A percentile compares a stretch with the other conserved stretches of the same genome.
These are phyloP conservation scores for Coniochaeta sp. DNA, from an alignment of 2,329 filamentous ascomycete genomes.

Conservation along the genomic window DNA sequence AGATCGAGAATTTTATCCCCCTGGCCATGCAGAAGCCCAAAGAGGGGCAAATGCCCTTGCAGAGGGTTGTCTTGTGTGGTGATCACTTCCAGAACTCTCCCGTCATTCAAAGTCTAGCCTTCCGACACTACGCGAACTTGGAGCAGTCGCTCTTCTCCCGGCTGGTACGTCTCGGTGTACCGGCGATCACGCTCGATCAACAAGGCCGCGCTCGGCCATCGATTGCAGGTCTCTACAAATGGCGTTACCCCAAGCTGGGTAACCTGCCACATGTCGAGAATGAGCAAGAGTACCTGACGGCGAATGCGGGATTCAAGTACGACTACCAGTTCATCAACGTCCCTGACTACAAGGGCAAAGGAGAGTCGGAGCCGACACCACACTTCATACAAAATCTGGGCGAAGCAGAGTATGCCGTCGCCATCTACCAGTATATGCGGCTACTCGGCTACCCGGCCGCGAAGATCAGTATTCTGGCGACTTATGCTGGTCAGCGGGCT, in stretches of 20 bases:
- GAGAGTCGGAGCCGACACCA: constrained; percentile 82
- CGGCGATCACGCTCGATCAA: constrained; percentile 80
- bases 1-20: constrained; percentile 95
- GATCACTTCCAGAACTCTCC: constrained; percentile 97
- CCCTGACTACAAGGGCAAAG: constrained; percentile 81
- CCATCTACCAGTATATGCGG: constrained; percentile 95
- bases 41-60: constrained; percentile 65
- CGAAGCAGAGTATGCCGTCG: constrained; percentile 94
- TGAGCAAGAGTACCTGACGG: constrained; percentile 63
- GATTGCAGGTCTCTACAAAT: constrained; percentile 84
- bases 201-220: constrained; percentile 86
- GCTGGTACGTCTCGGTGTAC: constrained; percentile 86
- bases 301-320: constrained; percentile 87
- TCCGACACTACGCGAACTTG: constrained; percentile 90
- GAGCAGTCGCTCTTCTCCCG: constrained; percentile 94
- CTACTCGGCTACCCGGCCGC: constrained; percentile 81
- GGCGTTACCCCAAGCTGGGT: constrained; percentile 78
- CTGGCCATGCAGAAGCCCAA: constrained; percentile 81
- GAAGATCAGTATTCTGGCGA: constrained; percentile 82
- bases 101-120: constrained; percentile 88
- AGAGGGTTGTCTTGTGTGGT: constrained; percentile 85
- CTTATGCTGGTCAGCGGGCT: constrained; percentile 87
- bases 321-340: constrained; percentile 98
- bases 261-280: constrained; percentile 70
- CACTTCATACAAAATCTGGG: constrained; percentile 96